Evolutionary conservation across 2,329 filamentous ascomycete genomes (phyloP), one percentile per base, ranked within the genome.

Genomic region (Calycina herbarum): DNA sequence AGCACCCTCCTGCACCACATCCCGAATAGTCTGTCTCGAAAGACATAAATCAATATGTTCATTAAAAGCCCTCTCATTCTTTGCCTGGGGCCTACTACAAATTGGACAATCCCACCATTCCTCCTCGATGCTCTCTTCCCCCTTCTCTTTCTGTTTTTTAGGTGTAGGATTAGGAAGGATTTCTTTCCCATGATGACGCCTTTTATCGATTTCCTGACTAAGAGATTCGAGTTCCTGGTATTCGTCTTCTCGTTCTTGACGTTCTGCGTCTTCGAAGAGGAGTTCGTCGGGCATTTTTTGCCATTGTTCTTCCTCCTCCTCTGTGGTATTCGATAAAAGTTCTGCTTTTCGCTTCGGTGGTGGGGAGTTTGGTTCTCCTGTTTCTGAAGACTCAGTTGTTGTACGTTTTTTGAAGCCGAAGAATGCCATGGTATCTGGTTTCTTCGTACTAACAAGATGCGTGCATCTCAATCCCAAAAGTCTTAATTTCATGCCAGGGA

Each of bases 11-110:
- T 92, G 88, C 0, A 95, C 89, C 0, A 87, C 90, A 73, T 97
- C 92, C 57, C 89, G 89, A 72, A 99, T 98, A 0, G 93, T 92
- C 73, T 91, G 87, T 64, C 89, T 84, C 0, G 94, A 97, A 1
- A 99, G 83, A 76, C 95, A 99, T 8, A 91, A 85, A 76, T 99
- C 95, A 61, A 99, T 93, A 74, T 99, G 95, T 64, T 90, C 86
- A 71, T 99, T 99, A 78, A 98, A 96, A 0, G 79, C 80, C 57
- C 83, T 83, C 75, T 97, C 93, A 60, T 94, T 84, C 0, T 93
- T 86, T 0, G 81, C 74, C 73, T 97, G 94, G 0, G 92, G 89
- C 17, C 89, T 82, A n/a, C 81, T 79, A 76, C 95, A 99, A 57
- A 98, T 91, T 0, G 95, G 95, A 76, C 95, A 99, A 45, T 89